Percentiles rank a stretch among this genome's conserved stretches.
These are phyloP conservation scores for Coccomyxa subellipsoidea DNA, from an alignment of 163 green algal genomes.

Conservation along the genomic window DNA sequence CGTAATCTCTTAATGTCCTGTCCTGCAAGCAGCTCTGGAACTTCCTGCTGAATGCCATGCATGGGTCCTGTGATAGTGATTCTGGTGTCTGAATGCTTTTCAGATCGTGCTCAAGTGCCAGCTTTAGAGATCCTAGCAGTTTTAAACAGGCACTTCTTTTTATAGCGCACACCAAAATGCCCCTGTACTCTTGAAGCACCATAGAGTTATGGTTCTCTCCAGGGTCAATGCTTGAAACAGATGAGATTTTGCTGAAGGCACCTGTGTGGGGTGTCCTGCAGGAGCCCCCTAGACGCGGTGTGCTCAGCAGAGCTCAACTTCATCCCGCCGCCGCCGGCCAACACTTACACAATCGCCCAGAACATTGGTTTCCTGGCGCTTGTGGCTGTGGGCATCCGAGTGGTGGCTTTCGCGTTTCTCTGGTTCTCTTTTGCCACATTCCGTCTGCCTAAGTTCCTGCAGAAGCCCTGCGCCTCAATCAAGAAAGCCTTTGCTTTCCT, in stretches of 20 bases:
- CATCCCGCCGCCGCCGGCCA: conserved; percentile 18
- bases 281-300: neutral
- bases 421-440: neutral
- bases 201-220: neutral
- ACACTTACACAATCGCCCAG: conserved; percentile 20
- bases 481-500: neutral
- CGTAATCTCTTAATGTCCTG: neutral
- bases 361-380: conserved; percentile 34
- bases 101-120: no score
- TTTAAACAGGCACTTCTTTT: no score
- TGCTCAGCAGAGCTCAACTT: neutral
- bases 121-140: no score
- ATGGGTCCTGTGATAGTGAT: no score
- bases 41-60: no score
- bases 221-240: no score
- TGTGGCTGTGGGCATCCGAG: conserved; percentile 23
- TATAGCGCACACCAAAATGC: no score
- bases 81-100: no score
- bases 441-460: neutral
- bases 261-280: neutral
- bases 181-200: no score
- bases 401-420: conserved; percentile 17
- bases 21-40: no score
- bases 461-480: neutral
- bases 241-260: no score